Base-by-base conservation (phyloP, 768 basidiomycete genomes). In the Dictyophora rubrovolvata region DNA sequence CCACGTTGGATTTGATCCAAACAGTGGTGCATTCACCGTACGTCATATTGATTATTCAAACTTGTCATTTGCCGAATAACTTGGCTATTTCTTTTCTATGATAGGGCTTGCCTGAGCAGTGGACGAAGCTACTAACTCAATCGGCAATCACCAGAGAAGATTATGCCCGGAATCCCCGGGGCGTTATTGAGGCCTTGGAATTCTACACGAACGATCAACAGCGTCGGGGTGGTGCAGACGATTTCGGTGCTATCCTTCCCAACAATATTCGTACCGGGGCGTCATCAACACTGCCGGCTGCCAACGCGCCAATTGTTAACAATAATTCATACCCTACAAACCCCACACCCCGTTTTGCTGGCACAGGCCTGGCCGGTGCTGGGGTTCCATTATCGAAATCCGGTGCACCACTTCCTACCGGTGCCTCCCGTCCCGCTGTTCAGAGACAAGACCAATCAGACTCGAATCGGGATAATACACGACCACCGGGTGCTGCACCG, bases 121-220 rank as follows among this genome's bases (percentile, higher is more conserved):
- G 95, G 95, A 89, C 83, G 67, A 90, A 93, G 62, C 78, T 99
- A n/a, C 80, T 99, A 66, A 97, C 92, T 5, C 93, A 94, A 68
- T 94, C 92, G 3, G 93, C 93, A 35, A 96, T 99, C 71, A 99
- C 95, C 1, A 87, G 91, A 57, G 95, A 99, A 73, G 95, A 99
- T 71, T 96, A 97, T 60, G 93, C 90, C 5, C 89, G 89, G 69
- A 89, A 99, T 67, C 95, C 95, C 0, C 95, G 98, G 67, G 95
- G 95, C 1, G 95, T 99, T 14, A 79, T 98, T 17, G 95, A 97
- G 62, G 95, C 96, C 1, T 84, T 99, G 62, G 94, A 98, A 68
- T 99, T 98, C 74, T 99, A 97, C 71, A 97, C 94, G 12, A 93
- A 95, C 70, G 90, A 92, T 65, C 92, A 95, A 75, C 95, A 93